phyloP scores from a whole-genome alignment of 768 basidiomycete genomes.

The Phaffia tasmanica region DNA sequence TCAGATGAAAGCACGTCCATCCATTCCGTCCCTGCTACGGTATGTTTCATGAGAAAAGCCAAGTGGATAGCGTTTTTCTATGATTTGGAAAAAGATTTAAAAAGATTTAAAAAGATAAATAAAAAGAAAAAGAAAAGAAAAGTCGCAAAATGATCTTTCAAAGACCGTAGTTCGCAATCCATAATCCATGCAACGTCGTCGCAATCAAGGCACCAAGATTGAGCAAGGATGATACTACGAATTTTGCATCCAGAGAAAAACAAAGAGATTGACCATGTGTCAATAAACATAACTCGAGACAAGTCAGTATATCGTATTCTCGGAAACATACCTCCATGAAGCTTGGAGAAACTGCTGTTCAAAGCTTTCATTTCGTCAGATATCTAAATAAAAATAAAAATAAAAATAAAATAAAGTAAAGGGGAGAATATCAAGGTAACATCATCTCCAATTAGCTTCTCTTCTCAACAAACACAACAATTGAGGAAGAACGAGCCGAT shows the following conservation, averaged over 20 bases:
- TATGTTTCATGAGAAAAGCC: too few species aligned
- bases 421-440: not conserved
- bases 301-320: too few species aligned
- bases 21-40: too few species aligned
- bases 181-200: slow-evolving; percentile 59
- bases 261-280: not conserved
- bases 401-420: slow-evolving; percentile 13
- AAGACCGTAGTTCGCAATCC: slow-evolving; percentile 53
- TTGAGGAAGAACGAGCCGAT: not conserved
- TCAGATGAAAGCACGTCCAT: too few species aligned
- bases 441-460: not conserved
- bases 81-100: too few species aligned
- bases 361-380: slow-evolving; percentile 59
- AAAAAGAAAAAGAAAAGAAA: not conserved
- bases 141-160: not conserved
- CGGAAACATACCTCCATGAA: slow-evolving; percentile 45
- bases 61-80: too few species aligned
- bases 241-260: too few species aligned
- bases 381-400: too few species aligned
- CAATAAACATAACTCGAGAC: not conserved
- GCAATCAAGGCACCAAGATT: slow-evolving; percentile 53
- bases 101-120: too few species aligned
- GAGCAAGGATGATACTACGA: slow-evolving; percentile 48
- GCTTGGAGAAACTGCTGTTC: slow-evolving; percentile 53
- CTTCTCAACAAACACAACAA: too few species aligned